Evolutionary conservation across 1,139 yeast genomes (phyloP), one percentile per base, ranked within the genome.

Genomic region (Suhomyces choctaworum): DNA sequence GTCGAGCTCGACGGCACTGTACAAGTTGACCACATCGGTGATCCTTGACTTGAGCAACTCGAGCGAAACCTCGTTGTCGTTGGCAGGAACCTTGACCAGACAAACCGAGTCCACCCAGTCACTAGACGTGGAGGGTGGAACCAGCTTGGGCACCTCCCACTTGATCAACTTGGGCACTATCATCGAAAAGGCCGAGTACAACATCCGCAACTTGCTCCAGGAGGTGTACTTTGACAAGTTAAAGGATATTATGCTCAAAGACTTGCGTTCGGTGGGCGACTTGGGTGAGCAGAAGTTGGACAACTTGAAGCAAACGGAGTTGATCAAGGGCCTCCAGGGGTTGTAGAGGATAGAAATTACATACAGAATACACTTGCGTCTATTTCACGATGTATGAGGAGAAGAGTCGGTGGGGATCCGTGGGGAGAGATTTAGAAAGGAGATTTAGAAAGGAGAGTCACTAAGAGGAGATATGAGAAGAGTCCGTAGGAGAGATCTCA

Each of bases 151-250:
- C 45, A 67, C 78, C 14, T 74, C 81, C 20, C 97, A 92, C 58
- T 76, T 92, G 42, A 80, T 89, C 32, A 89, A 90, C 53, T 67
- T 92, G 48, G 98, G 98, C 16, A 71, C 84, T 2, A 61, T 90
- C 51, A 76, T 92, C 17, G 98, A 92, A 61, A 96, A 88, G 46
- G 75, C 88, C 34, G 98, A 92, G 62, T 80, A 85, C 47, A 88
- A 84, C 57, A 71, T 92, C 65, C 77, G 98, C 60, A 87, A 85
- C 52, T 70, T 86, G 63, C 72, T 92, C 44, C 96, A 90, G 58
- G 96, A 88, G 45, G 97, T 92, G 17, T 92, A 92, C 58, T 92
- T 92, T 56, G 97, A 95, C 53, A 92, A 92, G 66, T 86, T 96
- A 23, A 81, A 87, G 54, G 97, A 90, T 55, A 82, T 90, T 34